Conservation (phyloP, 148 eudicot genomes). For the Camellia lanceoleosa region DNA sequence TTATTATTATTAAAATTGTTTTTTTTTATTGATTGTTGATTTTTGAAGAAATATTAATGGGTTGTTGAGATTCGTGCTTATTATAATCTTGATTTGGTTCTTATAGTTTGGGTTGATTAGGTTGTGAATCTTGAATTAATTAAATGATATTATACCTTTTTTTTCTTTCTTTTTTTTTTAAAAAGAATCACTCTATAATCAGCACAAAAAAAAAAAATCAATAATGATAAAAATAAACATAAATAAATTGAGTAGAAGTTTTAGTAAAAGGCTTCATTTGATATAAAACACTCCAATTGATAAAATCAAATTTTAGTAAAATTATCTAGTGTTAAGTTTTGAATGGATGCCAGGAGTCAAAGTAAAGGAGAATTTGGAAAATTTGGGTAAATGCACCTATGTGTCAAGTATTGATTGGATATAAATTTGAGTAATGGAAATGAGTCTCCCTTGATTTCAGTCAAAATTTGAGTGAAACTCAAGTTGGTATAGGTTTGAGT, state of each 20-base stretch:
- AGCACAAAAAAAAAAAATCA: background rate
- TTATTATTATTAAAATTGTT: background rate
- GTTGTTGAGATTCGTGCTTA: background rate
- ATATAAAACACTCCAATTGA: background rate
- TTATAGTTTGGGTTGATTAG: background rate
- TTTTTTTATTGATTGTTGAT: background rate
- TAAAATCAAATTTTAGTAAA: background rate
- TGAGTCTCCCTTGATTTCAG: too few species aligned
- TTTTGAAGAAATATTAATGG: background rate
- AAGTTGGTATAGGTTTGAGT: too few species aligned
- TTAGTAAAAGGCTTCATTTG: too few species aligned
- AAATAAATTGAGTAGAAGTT: background rate
- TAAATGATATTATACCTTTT: background rate
- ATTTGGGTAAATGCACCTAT: too few species aligned
- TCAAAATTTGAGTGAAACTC: too few species aligned
- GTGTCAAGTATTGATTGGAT: too few species aligned
- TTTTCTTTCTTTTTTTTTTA: too few species aligned
- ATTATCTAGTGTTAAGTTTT: too few species aligned
- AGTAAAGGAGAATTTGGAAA: too few species aligned
- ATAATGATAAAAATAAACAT: too few species aligned
- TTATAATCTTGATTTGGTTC: background rate
- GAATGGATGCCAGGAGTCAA: too few species aligned
- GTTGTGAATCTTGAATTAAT: background rate
- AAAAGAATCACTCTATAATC: background rate
- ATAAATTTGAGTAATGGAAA: too few species aligned